Percentiles rank a stretch among this genome's conserved stretches.
Evolutionary conservation across 257 asterid genomes (phyloP).

Genomic region (Paraleonurus japonicus): DNA sequence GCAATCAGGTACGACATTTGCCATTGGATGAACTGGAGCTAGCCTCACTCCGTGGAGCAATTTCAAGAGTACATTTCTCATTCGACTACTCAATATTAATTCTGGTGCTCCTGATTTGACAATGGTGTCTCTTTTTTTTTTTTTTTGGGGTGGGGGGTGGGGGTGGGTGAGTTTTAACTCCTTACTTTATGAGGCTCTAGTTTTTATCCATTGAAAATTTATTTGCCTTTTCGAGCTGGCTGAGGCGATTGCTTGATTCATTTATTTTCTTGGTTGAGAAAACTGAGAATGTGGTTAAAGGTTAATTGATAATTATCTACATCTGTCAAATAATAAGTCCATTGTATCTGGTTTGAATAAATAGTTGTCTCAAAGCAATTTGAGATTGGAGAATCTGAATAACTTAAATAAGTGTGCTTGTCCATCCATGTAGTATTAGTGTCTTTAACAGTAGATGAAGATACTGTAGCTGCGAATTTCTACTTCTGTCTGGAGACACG

Average conservation of each 20-base stretch:
- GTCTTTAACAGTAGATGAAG: constrained; percentile 18
- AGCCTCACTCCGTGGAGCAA: constrained; percentile 94
- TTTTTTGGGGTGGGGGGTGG: neutral
- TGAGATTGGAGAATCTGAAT: constrained; percentile 11
- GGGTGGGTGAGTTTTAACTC: constrained; percentile 10
- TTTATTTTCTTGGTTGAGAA: constrained; percentile 6
- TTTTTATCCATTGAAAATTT: constrained; percentile 11
- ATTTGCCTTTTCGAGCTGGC: constrained; percentile 9
- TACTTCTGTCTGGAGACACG: constrained; percentile 16
- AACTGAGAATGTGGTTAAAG: constrained; percentile 7
- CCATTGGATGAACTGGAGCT: constrained; percentile 99
- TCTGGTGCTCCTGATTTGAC: constrained; percentile 16
- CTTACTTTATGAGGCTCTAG: constrained; percentile 20
- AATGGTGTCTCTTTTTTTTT: neutral
- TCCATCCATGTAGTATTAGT: constrained; percentile 9
- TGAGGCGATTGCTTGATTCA: neutral
- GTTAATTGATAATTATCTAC: constrained; percentile 5
- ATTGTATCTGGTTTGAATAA: constrained; percentile 7
- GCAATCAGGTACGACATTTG: constrained; percentile 79
- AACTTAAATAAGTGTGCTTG: neutral
- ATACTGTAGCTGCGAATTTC: constrained; percentile 5
- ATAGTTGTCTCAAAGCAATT: constrained; percentile 12
- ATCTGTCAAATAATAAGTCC: constrained; percentile 4
- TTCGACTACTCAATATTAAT: constrained; percentile 15
- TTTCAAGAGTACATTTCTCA: constrained; percentile 68